Base-by-base conservation (phyloP, 2,329 filamentous ascomycete species). In the Akanthomyces lecanii region DNA sequence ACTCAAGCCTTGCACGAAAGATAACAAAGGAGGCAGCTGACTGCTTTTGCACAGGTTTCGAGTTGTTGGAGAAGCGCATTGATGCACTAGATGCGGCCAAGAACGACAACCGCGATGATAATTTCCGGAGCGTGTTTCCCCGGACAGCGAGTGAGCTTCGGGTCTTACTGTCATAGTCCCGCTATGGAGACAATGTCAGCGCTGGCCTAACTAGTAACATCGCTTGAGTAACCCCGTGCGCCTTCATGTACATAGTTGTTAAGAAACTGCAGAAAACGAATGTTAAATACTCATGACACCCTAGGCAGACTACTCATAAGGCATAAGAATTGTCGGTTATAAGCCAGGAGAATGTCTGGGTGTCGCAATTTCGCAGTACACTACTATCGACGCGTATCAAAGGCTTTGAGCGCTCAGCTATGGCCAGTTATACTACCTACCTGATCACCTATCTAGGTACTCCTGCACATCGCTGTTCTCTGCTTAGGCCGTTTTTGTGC, bases 21-120 rank as follows among this genome's bases (percentile, higher is more conserved):
- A 85, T 97, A 55, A 95, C 91, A 0, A 91, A 96, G 69, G 85
- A 90, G 66, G 94, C 93, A 0, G 90, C 92, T 0, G 88, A 91
- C 68, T 82, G 79, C 60, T 99, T 99, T 76, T 96, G 92, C 68
- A 82, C 84, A 38, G 90, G 95, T 69, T 99, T 98, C 75, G 91
- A 85, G 70, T 78, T 80, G 58, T 71, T 85, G 2, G 84, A 87
- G 68, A 75, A 79, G 57, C 72, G 81, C 60, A 75, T 86, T 40
- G 72, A 79, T 38, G 72, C 76, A 6, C 75, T 75, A 30, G 79
- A 81, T 65, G 76, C 77, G 5, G 64, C 58, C 16, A 54, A 44
- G 12, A 64, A 65, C 10, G 70, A 65, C 8, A 69, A 68, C 1
- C 69, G 68, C 4, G 72, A 74, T 8, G 57, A 62, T 5, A 63